Evolutionary conservation across 495 filamentous ascomycete species (phyloP), one percentile per base, ranked within the genome.

Genomic region (Podospora pseudopauciseta): DNA sequence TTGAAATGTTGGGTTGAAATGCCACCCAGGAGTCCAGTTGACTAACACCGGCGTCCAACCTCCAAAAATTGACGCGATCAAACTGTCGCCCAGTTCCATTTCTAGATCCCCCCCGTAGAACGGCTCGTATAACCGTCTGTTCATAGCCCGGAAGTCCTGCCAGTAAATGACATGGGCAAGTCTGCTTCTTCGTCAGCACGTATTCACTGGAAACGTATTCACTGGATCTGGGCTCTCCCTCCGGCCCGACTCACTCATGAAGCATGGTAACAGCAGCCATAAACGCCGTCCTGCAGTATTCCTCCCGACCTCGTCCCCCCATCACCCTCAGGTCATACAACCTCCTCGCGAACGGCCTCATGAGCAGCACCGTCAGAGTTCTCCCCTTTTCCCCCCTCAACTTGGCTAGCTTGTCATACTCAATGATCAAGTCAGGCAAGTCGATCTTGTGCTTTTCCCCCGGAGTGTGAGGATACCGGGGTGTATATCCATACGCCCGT

Each of bases 1-100:
- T 26, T 69, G 70, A 60, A 81, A 80, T 4, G 65, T 72, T 7
- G 28, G 28, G 16, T 78, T 60, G 13, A 67, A 34, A 5, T 66
- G 28, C 39, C 34, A 44, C 4, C 72, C 63, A n/a, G 62, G 9
- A 4, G 55, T n/a, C 5, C 60, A 4, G n/a, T 67, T 27, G 20
- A 64, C 20, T 53, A 59, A 70, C 5, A 81, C 72, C 1, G 78
- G 78, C 13, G 73, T 58, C 77, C 77, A 81, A 18, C 78, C 79
- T 11, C 79, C 78, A 60, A 80, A 81, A 0, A 81, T 71, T 53
- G 72, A 72, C 11, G 77, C 73, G 15, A 80, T 67, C 63, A 80
- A 80, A 67, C 75, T 78, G 54, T 81, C 77, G 26, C 78, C 79
- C 15, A 81, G 72, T 65, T 81, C 79, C 78, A 80, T 81, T 60